A percentile compares a stretch with the other conserved stretches of the same genome.
These are phyloP conservation scores for Boechera retrofracta DNA, from an alignment of 345 rosid genomes.

Conservation along the genomic window DNA sequence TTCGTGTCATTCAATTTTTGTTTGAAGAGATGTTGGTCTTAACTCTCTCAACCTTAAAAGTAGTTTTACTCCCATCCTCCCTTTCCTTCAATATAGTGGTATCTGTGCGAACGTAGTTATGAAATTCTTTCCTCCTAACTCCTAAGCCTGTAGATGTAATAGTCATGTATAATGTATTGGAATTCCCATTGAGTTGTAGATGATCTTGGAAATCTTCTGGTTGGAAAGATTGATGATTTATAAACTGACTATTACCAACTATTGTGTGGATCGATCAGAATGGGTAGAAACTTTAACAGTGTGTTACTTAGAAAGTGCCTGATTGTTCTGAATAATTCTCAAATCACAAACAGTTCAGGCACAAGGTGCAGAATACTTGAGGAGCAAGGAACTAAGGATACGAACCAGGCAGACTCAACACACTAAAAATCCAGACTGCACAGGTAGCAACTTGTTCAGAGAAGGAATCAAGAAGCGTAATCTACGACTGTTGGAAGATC, in stretches of 20 bases:
- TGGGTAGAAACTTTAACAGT: not conserved
- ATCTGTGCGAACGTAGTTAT: not conserved
- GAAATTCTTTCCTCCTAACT: not conserved
- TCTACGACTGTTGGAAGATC: slow-evolving; percentile 47
- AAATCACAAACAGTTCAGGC: slow-evolving; percentile 61
- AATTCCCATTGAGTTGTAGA: not conserved
- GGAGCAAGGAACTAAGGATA: slow-evolving; percentile 52
- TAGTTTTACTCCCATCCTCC: not conserved
- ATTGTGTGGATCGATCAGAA: slow-evolving; percentile 6
- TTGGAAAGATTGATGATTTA: slow-evolving; percentile 7
- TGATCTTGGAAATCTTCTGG: not conserved
- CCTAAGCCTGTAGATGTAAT: not conserved
- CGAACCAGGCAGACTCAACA: slow-evolving; percentile 38
- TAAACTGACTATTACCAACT: not conserved
- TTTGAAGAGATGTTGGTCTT: slow-evolving; percentile 2
- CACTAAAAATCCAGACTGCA: slow-evolving; percentile 35
- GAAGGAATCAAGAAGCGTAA: slow-evolving; percentile 73
- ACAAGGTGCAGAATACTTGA: slow-evolving; percentile 66
- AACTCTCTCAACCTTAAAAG: slow-evolving; percentile 4
- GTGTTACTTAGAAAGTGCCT: not conserved
- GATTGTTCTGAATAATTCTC: slow-evolving; percentile 22
- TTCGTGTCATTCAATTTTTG: slow-evolving; percentile 5
- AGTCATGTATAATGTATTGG: not conserved
- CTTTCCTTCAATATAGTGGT: not conserved
- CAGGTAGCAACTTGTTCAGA: slow-evolving; percentile 65